Base-by-base conservation (phyloP, 176 grass and related monocot genomes). In the Bothriochloa decipiens region DNA sequence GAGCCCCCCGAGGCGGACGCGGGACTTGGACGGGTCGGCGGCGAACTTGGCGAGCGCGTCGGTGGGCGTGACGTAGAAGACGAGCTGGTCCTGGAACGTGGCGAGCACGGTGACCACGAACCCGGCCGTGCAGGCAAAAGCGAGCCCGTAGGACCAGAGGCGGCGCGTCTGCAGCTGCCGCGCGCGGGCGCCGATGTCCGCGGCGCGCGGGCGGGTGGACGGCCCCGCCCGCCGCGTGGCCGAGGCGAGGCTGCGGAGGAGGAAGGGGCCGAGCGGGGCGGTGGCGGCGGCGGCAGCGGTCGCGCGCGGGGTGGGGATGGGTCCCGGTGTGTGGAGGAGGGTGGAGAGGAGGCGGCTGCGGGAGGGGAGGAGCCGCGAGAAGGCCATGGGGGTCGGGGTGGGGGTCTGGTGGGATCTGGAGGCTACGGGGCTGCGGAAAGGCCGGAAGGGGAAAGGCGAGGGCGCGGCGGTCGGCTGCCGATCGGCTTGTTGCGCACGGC, bases 51-150 rank as follows among this genome's bases (percentile, higher is more conserved):
- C 49, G 36, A 95, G 84, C 36, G 96, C 96, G 67, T 95, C 87
- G 6, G 93, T 90, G 23, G 96, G 96, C 26, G 93, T 98, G 72
- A 98, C 80, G 77, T 93, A 98, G 90, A 98, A 98, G 73, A 95
- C 92, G 77, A 98, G 91, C 91, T 98, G 92, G 81, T 98, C 93
- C 81, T 98, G 89, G 87, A 98, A 98, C 46, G 85, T 95, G 85
- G 87, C 92, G 23, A 98, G 89, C 82, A 98, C 96, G 65, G 92
- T 81, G 58, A 98, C 96, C 80, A 98, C 87, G 82, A 98, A 98
- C 15, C 91, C 96, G 52, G 89, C 93, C 64, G 94, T 47, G 86
- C 96, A 98, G 81, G 93, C 87, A 81, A 98, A 98, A 69, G 96
- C 95, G 35, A 95, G 93, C 29, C 89, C 96, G 81, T 98, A 95